Evolutionary conservation across 345 rosid species (phyloP), one percentile per base, ranked within the genome.

Genomic region (Mercurialis annua): DNA sequence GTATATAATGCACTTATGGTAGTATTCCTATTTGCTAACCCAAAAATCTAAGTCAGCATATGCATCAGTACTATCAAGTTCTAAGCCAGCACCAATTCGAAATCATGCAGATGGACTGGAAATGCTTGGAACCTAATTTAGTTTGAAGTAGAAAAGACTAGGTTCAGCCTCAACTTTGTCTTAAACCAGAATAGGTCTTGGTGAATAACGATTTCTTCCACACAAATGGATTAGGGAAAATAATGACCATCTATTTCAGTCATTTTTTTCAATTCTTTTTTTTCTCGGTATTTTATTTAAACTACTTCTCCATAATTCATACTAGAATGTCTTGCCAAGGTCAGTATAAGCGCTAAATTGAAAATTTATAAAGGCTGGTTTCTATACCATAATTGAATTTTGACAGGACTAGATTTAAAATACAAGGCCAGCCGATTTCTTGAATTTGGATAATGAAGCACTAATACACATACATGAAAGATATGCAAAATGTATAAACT

Each of bases 11-110:
- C 27, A 5, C 50, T 3, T 11, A 55, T 29, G 38, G 58, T 12
- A 53, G 34, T 53, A 24, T 24, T 53, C 34, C 58, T 53, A 26
- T 4, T 53, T 53, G 58, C 27, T 34, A 33, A 20, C 62, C 62
- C 0, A 3, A n/a, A 57, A 33, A 18, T 6, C n/a, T n/a, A n/a
- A n/a, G n/a, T n/a, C n/a, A n/a, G n/a, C n/a, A n/a, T n/a, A n/a
- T n/a, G n/a, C n/a, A n/a, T n/a, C 23, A 31, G 36, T 27, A 46
- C 54, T 24, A 62, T 17, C 52, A 62, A 29, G 30, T 3, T 62
- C 30, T 20, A 44, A 26, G 26, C 10, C 10, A 18, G 65, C 11
- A 40, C 44, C 20, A 18, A n/a, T 43, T 26, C 6, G 34, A 26
- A 16, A 27, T n/a, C 52, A 50, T 34, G 23, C 49, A 64, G 14